Conservation (phyloP, 2,329 filamentous ascomycete genomes). For the Aspergillus sp. region DNA sequence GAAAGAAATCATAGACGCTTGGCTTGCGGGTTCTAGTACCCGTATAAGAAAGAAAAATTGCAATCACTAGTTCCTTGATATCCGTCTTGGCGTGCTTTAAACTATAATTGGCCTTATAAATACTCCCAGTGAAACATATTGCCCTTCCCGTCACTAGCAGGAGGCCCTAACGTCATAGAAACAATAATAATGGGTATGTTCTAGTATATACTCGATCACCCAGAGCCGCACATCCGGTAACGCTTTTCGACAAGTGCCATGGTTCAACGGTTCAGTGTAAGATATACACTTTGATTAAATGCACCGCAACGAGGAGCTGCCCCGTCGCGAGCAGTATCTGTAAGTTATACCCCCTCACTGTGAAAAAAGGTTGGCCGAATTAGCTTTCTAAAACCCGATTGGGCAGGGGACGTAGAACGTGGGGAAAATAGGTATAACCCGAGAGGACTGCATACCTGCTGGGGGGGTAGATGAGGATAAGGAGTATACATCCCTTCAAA, state of each 20-base stretch:
- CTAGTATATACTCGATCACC: background rate
- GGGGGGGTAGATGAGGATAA: constrained; percentile 76
- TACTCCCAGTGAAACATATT: background rate
- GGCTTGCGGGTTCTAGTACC: background rate
- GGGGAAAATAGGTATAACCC: background rate
- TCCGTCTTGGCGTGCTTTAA: background rate
- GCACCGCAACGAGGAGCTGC: background rate
- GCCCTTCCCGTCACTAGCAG: background rate
- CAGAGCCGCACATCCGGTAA: constrained; percentile 1
- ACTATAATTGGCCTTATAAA: background rate
- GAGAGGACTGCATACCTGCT: constrained; percentile 66
- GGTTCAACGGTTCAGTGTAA: too few relatives aligned
- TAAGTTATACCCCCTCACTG: background rate
- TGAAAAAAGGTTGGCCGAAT: background rate
- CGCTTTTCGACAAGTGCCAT: background rate
- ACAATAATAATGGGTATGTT: constrained; percentile 4
- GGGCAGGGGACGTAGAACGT: background rate
- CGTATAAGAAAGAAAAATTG: constrained; percentile 8
- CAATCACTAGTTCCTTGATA: background rate
- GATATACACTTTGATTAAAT: too few relatives aligned
- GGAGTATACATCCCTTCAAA: constrained; percentile 81
- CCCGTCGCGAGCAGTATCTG: background rate
- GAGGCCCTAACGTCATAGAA: background rate
- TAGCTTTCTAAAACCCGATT: background rate
- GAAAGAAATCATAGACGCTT: constrained; percentile 53